A percentile compares a stretch with the other conserved stretches of the same genome.
phyloP scores from a whole-genome alignment of 2,329 filamentous ascomycete species.

The Bisporella sp. region DNA sequence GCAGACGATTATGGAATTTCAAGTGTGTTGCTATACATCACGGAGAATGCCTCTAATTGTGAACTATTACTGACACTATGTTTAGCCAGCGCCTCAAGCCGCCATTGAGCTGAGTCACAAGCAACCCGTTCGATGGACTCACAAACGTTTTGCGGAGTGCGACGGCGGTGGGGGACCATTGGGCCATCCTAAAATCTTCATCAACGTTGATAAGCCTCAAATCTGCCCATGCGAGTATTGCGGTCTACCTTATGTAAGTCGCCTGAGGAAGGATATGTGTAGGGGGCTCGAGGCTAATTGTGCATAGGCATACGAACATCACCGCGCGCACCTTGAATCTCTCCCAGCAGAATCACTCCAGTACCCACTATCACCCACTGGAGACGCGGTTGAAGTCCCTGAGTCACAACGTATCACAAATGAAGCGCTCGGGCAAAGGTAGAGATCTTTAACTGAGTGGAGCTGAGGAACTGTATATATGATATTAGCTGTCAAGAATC shows the following conservation, averaged over 20 bases:
- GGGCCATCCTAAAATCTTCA: constrained; percentile 90
- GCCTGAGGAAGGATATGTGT: background rate
- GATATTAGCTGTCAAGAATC: too few species aligned
- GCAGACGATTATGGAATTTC: constrained; percentile 87
- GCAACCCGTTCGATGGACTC: constrained; percentile 88
- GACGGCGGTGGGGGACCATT: constrained; percentile 87
- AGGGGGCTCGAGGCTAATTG: constrained; percentile 6
- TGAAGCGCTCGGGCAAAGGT: constrained; percentile 54
- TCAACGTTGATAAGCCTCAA: constrained; percentile 96
- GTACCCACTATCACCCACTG: constrained; percentile 67
- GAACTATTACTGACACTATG: constrained; percentile 24
- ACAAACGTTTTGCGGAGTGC: constrained; percentile 74
- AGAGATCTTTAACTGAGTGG: constrained; percentile 14
- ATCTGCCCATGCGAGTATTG: constrained; percentile 90
- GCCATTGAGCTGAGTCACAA: constrained; percentile 96
- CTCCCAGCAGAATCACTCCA: constrained; percentile 59
- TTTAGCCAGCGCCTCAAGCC: constrained; percentile 76
- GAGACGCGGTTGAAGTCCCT: constrained; percentile 50
- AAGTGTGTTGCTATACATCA: constrained; percentile 52
- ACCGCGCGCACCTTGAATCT: constrained; percentile 78
- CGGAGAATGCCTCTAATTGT: background rate
- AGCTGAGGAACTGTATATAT: background rate
- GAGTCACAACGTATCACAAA: constrained; percentile 52
- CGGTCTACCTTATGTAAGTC: constrained; percentile 80
- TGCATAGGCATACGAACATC: constrained; percentile 76